Conservation (phyloP, 2,329 filamentous ascomycete genomes). For the Raffaelea deltoideospora region DNA sequence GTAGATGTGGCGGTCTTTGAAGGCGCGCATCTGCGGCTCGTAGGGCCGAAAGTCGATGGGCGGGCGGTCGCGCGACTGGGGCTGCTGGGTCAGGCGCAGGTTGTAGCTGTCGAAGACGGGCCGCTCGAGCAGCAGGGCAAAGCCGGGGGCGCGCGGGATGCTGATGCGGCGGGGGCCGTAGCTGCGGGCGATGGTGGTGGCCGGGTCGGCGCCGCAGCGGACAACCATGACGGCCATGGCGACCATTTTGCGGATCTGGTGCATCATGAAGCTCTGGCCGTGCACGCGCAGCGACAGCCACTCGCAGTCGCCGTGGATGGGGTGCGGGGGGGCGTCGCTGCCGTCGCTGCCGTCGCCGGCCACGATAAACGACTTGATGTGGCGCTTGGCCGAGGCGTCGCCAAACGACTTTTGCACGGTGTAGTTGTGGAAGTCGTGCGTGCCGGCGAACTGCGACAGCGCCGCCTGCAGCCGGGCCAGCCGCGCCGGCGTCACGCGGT, state of each 20-base stretch:
- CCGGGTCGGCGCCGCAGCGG: slow-evolving; percentile 64
- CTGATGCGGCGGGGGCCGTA: slow-evolving; percentile 61
- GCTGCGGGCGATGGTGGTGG: slow-evolving; percentile 55
- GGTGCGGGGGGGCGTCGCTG: no score
- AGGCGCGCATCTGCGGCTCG: slow-evolving; percentile 65
- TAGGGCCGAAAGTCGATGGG: slow-evolving; percentile 67
- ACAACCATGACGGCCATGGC: slow-evolving; percentile 77
- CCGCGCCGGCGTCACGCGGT: slow-evolving; percentile 61
- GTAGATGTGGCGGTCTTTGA: slow-evolving; percentile 89
- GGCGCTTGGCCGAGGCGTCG: slow-evolving; percentile 74
- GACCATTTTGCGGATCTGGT: slow-evolving; percentile 99
- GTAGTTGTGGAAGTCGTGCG: slow-evolving; percentile 93
- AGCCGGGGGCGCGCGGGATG: slow-evolving; percentile 84
- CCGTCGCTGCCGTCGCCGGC: no score
- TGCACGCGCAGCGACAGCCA: slow-evolving; percentile 95
- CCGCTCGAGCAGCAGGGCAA: slow-evolving; percentile 76
- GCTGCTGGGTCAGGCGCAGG: slow-evolving; percentile 46
- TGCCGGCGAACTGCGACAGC: slow-evolving; percentile 65
- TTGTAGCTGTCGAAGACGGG: slow-evolving; percentile 91
- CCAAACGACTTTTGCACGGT: slow-evolving; percentile 73
- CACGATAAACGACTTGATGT: slow-evolving; percentile 83
- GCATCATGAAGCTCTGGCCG: slow-evolving; percentile 99
- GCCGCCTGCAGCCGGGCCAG: slow-evolving; percentile 61
- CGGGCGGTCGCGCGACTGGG: slow-evolving; percentile 45
- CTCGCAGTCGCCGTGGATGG: slow-evolving; percentile 76